Evolutionary conservation across 176 grass and related monocot species (phyloP).

Genomic region (Eremochloa ophiuroides): DNA sequence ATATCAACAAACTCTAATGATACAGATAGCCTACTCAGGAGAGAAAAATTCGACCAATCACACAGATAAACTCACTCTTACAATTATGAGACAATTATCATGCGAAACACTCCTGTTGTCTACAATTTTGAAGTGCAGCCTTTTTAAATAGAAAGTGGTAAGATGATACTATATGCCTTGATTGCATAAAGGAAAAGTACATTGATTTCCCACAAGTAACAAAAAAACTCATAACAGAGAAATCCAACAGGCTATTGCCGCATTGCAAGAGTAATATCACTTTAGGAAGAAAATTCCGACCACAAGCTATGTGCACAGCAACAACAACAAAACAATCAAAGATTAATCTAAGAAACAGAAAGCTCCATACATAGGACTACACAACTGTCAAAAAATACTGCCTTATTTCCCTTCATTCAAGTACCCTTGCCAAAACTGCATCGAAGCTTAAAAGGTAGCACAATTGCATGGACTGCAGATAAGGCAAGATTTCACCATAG

Average conservation of each 20-base stretch:
- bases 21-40: background rate
- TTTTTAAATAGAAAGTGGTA: background rate
- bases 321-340: background rate
- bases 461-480: background rate
- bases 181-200: background rate
- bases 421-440: background rate
- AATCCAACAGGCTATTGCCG: background rate
- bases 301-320: background rate
- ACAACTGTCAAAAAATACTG: background rate
- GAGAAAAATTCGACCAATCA: background rate
- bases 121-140: background rate
- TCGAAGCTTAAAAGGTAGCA: background rate
- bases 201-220: background rate
- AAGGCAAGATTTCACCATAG: background rate
- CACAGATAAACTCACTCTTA: background rate
- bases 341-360: background rate
- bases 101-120: background rate
- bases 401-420: background rate
- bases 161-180: background rate
- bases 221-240: background rate
- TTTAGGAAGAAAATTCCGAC: background rate
- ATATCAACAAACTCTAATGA: background rate
- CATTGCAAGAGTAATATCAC: background rate
- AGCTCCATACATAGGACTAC: background rate
- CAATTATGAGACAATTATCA: background rate